Evolutionary conservation across 768 basidiomycete genomes (phyloP).

Genomic region (Termitomyces sp.): DNA sequence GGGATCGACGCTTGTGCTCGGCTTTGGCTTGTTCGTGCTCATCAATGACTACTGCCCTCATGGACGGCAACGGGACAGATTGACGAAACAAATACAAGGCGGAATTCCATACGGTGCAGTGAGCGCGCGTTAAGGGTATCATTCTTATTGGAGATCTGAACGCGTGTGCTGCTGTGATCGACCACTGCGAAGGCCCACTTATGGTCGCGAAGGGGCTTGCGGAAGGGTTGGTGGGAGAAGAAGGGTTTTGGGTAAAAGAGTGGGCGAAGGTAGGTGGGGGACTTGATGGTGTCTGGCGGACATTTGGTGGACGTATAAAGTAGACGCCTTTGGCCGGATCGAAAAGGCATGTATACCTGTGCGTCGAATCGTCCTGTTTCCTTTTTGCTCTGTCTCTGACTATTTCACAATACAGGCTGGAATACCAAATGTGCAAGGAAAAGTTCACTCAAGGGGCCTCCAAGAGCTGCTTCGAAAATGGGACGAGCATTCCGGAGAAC

Average conservation of each 20-base stretch:
- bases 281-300: constrained; percentile 51
- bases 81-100: constrained; percentile 84
- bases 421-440: constrained; percentile 57
- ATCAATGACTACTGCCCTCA: constrained; percentile 98
- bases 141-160: constrained; percentile 50
- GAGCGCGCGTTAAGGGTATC: constrained; percentile 61
- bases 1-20: constrained; percentile 80
- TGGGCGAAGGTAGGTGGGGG: constrained; percentile 31
- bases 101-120: constrained; percentile 78
- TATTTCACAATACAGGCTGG: constrained; percentile 65
- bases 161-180: constrained; percentile 78
- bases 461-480: constrained; percentile 75
- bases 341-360: constrained; percentile 97
- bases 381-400: background rate
- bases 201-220: constrained; percentile 15
- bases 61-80: constrained; percentile 63
- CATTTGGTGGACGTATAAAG: constrained; percentile 74
- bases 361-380: constrained; percentile 23
- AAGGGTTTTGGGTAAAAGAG: constrained; percentile 43
- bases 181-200: constrained; percentile 77
- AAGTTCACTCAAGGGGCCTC: constrained; percentile 35
- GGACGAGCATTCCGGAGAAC: constrained; percentile 86
- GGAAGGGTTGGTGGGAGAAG: constrained; percentile 15
- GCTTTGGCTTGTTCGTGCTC: constrained; percentile 92
- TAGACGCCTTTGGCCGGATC: constrained; percentile 70